Base-by-base conservation (phyloP, 2,329 filamentous ascomycete genomes). In the Metarhizium rileyi region DNA sequence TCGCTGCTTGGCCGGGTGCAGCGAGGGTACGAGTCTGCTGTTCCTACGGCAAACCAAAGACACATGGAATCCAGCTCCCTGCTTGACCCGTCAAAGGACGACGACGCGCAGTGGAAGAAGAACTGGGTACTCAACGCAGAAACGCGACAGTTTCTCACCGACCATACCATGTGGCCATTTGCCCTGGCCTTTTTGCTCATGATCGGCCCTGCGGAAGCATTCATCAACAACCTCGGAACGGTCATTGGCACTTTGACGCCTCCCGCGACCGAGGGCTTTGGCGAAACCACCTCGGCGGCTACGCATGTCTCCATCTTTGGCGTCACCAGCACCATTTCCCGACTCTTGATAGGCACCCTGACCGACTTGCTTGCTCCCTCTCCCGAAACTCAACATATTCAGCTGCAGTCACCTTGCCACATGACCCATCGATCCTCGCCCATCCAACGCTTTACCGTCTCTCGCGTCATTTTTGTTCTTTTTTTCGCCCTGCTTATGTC, bases 161-260 rank as follows among this genome's bases (percentile, higher is more conserved):
- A 98, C 58, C 83, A 79, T 52, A 96, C 90, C 12, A 97, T 97
- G 91, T 98, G 91, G 91, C 87, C 83, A 63, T 84, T 98, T 57
- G 89, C 91, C 0, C 72, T 84, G 1, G 90, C 90, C 20, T 97
- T 98, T 69, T 88, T 97, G 66, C 78, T 97, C 54, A 87, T 95
- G 58, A 87, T 90, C 48, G 93, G 93, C 0, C 91, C 93, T 0
- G 91, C 90, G n/a, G 93, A 98, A 68, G 87, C 91, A 10, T 98
- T 96, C 65, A 90, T 97, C 69, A 98, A 97, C 70, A 98, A 97
- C 60, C 73, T 98, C 9, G 93, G 93, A 33, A 96, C 90, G 23
- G 84, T 98, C 53, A 90, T 97, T 58, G 85, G 87, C 57, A 95
- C 91, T 0, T 74, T 96, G 3, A 87, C 87, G 42, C 78, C 77